Conservation (phyloP, 352 stramenopile genomes). For the Phytophthora aleatoria region DNA sequence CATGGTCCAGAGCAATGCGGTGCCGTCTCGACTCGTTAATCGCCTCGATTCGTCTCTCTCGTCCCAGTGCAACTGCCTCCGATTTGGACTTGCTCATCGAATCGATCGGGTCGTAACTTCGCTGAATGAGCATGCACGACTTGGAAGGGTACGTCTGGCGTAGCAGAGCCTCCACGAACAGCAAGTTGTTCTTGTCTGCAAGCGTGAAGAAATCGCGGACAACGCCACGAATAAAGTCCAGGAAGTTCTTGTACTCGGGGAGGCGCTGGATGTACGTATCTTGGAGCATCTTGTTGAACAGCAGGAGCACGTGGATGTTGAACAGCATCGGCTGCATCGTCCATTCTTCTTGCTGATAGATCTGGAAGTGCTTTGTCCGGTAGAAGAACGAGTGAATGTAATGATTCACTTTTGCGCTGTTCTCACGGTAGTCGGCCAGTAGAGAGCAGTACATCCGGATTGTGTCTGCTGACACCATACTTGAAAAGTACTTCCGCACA, state of each 20-base stretch:
- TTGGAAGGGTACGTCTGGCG: slow-evolving; percentile 74
- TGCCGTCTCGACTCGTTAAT: slow-evolving; percentile 73
- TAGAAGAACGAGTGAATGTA: slow-evolving; percentile 91
- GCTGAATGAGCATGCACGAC: slow-evolving; percentile 74
- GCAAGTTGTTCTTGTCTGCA: slow-evolving; percentile 76
- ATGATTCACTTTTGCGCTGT: slow-evolving; percentile 85
- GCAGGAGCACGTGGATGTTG: slow-evolving; percentile 78
- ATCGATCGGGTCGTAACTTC: slow-evolving; percentile 74
- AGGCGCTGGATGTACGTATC: slow-evolving; percentile 66
- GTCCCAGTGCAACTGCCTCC: slow-evolving; percentile 63
- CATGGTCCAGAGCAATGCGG: slow-evolving; percentile 70
- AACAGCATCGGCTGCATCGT: slow-evolving; percentile 89
- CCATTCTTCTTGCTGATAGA: slow-evolving; percentile 72
- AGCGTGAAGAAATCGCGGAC: slow-evolving; percentile 83
- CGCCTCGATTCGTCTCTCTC: slow-evolving; percentile 56
- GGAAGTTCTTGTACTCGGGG: slow-evolving; percentile 64
- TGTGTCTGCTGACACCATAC: slow-evolving; percentile 79
- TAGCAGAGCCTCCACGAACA: slow-evolving; percentile 80
- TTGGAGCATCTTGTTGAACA: slow-evolving; percentile 90
- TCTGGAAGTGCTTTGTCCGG: slow-evolving; percentile 80
- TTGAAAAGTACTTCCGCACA: slow-evolving; percentile 80
- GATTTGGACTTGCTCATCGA: slow-evolving; percentile 66
- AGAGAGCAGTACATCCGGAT: slow-evolving; percentile 87
- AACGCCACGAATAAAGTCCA: slow-evolving; percentile 81
- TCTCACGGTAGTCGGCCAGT: slow-evolving; percentile 73